Conservation (phyloP, 2,329 filamentous ascomycete genomes). For the Aspergillus nomiae region DNA sequence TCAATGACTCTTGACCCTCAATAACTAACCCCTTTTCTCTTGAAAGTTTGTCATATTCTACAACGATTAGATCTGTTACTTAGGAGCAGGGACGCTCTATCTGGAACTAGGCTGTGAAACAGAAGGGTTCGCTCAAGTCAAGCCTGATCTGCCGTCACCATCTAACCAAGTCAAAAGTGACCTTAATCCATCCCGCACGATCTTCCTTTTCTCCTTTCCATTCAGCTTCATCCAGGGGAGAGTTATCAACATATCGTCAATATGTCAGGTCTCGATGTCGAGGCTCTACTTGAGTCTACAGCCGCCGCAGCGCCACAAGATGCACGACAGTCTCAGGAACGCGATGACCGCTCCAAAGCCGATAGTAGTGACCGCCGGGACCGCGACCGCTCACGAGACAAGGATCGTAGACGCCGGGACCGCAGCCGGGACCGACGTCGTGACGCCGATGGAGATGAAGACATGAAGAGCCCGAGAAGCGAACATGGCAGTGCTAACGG, state of each 20-base stretch:
- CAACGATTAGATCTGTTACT: neutral
- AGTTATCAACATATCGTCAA: conserved; percentile 33
- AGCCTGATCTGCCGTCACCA: conserved; percentile 25
- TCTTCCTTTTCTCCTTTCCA: conserved; percentile 23
- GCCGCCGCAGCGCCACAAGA: conserved; percentile 57
- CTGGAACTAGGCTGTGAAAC: conserved; percentile 18
- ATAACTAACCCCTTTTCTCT: neutral
- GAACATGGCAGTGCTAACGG: conserved; percentile 70
- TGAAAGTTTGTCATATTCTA: neutral
- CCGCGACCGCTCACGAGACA: conserved; percentile 60
- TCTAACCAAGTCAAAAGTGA: conserved; percentile 44
- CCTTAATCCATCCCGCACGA: conserved; percentile 32
- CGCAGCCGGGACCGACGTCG: conserved; percentile 57
- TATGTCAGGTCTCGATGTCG: conserved; percentile 77
- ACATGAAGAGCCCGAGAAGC: conserved; percentile 68
- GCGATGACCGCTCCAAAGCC: conserved; percentile 59
- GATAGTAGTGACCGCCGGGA: conserved; percentile 59
- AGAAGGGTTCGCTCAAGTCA: conserved; percentile 40
- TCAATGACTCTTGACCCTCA: neutral
- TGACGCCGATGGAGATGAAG: conserved; percentile 58
- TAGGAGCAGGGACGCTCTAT: conserved; percentile 7
- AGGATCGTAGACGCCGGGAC: conserved; percentile 62
- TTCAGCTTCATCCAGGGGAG: conserved; percentile 28
- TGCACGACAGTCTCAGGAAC: conserved; percentile 51
- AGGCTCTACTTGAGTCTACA: conserved; percentile 85